These are phyloP conservation scores for Areca catechu DNA, from an alignment of 176 grass and related monocot species.

Conservation along the genomic window DNA sequence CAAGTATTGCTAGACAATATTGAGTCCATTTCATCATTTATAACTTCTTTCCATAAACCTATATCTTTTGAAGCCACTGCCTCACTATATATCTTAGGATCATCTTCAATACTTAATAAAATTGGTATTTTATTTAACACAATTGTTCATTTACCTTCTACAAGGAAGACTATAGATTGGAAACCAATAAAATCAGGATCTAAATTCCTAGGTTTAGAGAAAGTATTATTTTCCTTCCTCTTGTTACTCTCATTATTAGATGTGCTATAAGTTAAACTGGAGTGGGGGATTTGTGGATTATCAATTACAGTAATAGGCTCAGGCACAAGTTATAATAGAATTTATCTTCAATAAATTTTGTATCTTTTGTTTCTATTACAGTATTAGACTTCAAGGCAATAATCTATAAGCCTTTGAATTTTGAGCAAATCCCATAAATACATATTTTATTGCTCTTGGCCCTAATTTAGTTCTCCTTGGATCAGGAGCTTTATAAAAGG, in stretches of 20 bases:
- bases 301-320: neutral
- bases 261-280: too few species aligned
- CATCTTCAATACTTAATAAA: neutral
- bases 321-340: too few species aligned
- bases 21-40: neutral
- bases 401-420: too few species aligned
- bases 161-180: neutral
- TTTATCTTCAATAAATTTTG: neutral
- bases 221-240: too few species aligned
- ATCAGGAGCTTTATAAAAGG: neutral
- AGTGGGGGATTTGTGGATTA: neutral
- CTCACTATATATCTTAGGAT: neutral
- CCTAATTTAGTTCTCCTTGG: neutral
- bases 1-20: neutral
- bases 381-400: too few species aligned
- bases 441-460: too few species aligned
- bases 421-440: neutral
- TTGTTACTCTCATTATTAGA: neutral
- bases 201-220: neutral
- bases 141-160: neutral
- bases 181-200: neutral
- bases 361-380: too few species aligned
- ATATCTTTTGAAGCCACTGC: neutral
- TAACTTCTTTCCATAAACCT: neutral
- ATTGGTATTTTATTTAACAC: neutral